Percentiles rank a stretch among this genome's conserved stretches.
These are phyloP conservation scores for Podila epicladia DNA, from an alignment of 192 early-diverging fungal genomes.

Conservation along the genomic window DNA sequence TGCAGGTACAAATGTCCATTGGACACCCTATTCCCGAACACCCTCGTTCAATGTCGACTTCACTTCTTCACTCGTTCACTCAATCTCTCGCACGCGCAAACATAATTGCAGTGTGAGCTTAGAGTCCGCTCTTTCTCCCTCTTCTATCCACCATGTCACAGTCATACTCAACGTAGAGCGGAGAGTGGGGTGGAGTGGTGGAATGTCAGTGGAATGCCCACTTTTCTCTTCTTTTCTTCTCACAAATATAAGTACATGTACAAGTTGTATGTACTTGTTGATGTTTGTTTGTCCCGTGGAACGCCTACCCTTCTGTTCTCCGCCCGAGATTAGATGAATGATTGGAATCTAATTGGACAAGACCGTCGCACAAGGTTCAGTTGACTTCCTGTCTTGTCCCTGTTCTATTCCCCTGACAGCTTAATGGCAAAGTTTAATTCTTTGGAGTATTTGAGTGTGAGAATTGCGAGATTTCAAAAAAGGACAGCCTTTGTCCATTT, in stretches of 20 bases:
- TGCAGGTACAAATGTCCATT: no score
- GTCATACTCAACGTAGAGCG: not conserved
- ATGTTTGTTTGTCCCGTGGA: slow-evolving; percentile 20
- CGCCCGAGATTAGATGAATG: slow-evolving; percentile 41
- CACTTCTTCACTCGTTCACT: not conserved
- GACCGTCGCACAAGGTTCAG: not conserved
- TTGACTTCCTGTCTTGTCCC: no score
- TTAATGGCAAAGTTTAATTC: no score
- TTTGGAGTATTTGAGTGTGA: no score
- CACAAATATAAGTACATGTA: not conserved
- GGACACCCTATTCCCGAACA: no score
- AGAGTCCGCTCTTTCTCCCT: not conserved
- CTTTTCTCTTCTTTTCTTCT: not conserved
- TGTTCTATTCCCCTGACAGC: no score
- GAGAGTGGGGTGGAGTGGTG: not conserved
- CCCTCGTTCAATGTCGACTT: no score
- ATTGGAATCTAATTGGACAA: slow-evolving; percentile 38
- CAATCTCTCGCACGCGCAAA: not conserved
- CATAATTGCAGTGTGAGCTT: not conserved
- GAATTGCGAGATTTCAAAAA: no score
- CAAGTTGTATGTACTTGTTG: not conserved
- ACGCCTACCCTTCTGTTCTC: not conserved
- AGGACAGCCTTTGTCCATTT: no score
- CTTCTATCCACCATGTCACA: not conserved
- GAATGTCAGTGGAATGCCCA: not conserved